Evolutionary conservation across 208 protist genomes (phyloP).

Genomic region (Trypanosoma rangeli): DNA sequence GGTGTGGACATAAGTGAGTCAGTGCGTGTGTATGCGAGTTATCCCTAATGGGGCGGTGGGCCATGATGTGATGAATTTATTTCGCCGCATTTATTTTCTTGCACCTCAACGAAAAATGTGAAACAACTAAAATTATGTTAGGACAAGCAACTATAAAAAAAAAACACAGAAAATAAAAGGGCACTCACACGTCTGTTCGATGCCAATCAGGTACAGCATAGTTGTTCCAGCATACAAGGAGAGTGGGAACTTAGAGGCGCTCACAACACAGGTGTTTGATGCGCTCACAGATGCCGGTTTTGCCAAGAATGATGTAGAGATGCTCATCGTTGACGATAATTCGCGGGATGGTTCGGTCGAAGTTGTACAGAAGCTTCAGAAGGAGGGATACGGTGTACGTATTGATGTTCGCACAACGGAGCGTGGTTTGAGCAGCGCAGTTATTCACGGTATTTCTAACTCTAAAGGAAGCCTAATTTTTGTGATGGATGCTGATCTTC

Average conservation of each 20-base stretch:
- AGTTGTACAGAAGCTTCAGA: constrained; percentile 52
- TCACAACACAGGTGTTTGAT: constrained; percentile 73
- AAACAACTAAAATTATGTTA: neutral
- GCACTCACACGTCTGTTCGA: constrained; percentile 1
- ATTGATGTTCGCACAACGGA: constrained; percentile 82
- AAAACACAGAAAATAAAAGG: neutral
- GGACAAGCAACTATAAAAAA: neutral
- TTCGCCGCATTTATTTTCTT: neutral
- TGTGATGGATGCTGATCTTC: constrained; percentile 93
- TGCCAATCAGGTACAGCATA: constrained; percentile 65
- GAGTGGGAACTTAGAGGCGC: constrained; percentile 73
- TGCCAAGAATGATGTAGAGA: constrained; percentile 46
- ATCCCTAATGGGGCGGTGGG: too few species aligned
- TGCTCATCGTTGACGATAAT: constrained; percentile 92
- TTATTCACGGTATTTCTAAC: constrained; percentile 75
- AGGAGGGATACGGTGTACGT: constrained; percentile 67
- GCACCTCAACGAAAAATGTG: neutral
- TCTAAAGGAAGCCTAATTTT: constrained; percentile 60
- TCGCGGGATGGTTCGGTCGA: constrained; percentile 86
- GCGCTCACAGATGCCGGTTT: constrained; percentile 49
- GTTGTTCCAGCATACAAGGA: constrained; percentile 89
- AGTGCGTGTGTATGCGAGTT: too few species aligned
- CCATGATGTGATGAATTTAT: neutral
- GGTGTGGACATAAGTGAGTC: too few species aligned
- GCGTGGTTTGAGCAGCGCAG: constrained; percentile 87